Evolutionary conservation across 495 filamentous ascomycete species (phyloP).

Genomic region (Neurospora sp.): DNA sequence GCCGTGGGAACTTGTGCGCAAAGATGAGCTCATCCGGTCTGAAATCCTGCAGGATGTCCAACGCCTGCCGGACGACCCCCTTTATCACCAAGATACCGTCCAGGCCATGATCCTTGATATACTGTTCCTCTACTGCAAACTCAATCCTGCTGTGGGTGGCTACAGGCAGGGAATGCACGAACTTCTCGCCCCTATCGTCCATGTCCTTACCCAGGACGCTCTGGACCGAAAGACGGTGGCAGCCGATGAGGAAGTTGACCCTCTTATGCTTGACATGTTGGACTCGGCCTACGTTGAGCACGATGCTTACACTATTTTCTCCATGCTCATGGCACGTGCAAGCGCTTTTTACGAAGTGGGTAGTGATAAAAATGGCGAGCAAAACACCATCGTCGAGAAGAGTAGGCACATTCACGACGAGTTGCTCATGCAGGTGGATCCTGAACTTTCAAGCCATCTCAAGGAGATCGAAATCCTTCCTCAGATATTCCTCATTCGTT

Average conservation of each 20-base stretch:
- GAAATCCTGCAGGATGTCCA: constrained; percentile 97
- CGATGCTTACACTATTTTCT: constrained; percentile 81
- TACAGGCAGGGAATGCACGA: constrained; percentile 99
- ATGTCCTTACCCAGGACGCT: constrained; percentile 77
- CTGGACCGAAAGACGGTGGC: constrained; percentile 30
- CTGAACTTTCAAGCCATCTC: constrained; percentile 72
- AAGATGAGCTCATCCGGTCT: constrained; percentile 70
- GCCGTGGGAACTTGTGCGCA: constrained; percentile 75
- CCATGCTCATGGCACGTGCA: constrained; percentile 73
- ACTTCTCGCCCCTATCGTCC: constrained; percentile 79
- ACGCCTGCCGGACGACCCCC: constrained; percentile 81
- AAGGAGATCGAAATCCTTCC: constrained; percentile 82
- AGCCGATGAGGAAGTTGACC: constrained; percentile 22
- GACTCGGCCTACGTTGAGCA: constrained; percentile 72
- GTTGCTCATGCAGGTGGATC: constrained; percentile 65
- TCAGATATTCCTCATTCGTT: constrained; percentile 93
- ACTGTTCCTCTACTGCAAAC: constrained; percentile 88
- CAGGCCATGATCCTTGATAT: constrained; percentile 81
- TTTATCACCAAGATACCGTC: constrained; percentile 70
- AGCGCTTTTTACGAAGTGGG: constrained; percentile 75
- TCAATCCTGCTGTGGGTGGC: constrained; percentile 70
- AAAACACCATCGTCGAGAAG: constrained; percentile 68
- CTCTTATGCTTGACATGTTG: constrained; percentile 50
- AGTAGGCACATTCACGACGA: constrained; percentile 79
- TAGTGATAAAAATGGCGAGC: constrained; percentile 26